Percentiles rank a stretch among this genome's conserved stretches.
Conservation (phyloP, 164 flowering plant genomes). For the Aristolochia fimbriata region DNA sequence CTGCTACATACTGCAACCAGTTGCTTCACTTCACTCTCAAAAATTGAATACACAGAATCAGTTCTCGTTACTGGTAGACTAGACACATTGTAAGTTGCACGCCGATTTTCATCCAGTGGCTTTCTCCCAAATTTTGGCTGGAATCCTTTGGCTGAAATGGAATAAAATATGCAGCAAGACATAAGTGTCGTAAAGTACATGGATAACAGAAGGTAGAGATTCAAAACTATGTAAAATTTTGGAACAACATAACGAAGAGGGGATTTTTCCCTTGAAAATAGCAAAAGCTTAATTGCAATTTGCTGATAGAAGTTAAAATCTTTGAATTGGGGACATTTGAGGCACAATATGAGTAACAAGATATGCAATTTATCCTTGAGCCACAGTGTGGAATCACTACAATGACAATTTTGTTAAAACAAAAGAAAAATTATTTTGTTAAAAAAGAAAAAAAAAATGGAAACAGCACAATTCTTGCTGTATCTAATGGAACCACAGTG, state of each 20-base stretch:
- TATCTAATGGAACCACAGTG: too few species aligned
- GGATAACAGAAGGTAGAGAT: neutral
- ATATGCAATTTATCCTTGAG: too few species aligned
- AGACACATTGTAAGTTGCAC: conserved; percentile 50
- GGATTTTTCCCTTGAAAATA: neutral
- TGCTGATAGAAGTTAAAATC: too few species aligned
- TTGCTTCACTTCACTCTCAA: conserved; percentile 75
- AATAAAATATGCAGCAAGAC: conserved; percentile 4
- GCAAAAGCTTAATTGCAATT: too few species aligned
- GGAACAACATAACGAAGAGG: neutral
- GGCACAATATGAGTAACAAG: too few species aligned
- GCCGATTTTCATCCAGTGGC: conserved; percentile 67
- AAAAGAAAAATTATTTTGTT: too few species aligned
- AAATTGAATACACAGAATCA: conserved; percentile 53
- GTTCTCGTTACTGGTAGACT: conserved; percentile 30
- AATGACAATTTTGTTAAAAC: too few species aligned
- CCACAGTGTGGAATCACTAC: neutral
- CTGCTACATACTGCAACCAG: conserved; percentile 60
- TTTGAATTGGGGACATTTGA: too few species aligned
- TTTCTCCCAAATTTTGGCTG: conserved; percentile 53
- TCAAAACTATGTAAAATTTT: too few species aligned
- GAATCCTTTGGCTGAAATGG: conserved; percentile 45
- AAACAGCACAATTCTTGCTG: too few species aligned
- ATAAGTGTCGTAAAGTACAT: neutral
- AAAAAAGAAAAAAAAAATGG: too few species aligned